Conservation (phyloP, 2,329 filamentous ascomycete genomes). For the Pseudocercospora vitis region DNA sequence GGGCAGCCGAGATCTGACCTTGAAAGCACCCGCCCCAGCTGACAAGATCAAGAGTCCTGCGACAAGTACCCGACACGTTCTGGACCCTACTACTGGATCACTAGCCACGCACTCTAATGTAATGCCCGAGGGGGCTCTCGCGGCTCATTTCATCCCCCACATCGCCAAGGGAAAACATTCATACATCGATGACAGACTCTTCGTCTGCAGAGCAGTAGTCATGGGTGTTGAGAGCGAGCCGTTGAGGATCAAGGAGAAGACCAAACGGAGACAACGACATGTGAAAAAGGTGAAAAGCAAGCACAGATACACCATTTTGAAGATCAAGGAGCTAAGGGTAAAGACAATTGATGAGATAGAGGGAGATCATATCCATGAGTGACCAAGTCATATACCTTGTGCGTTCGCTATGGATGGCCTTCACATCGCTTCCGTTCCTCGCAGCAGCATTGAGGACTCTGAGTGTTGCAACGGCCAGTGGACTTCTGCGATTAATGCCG, state of each 20-base stretch:
- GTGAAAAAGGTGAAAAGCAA: constrained; percentile 81
- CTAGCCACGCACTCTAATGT: constrained; percentile 28
- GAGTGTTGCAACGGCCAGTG: too few relatives aligned
- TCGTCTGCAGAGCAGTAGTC: constrained; percentile 81
- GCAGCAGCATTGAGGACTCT: too few relatives aligned
- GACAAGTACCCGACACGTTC: constrained; percentile 23
- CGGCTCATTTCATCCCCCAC: constrained; percentile 42
- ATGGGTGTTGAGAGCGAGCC: constrained; percentile 76
- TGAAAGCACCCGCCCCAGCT: constrained; percentile 68
- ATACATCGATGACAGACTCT: constrained; percentile 79
- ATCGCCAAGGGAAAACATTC: constrained; percentile 39
- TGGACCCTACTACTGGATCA: constrained; percentile 32
- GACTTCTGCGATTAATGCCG: too few relatives aligned
- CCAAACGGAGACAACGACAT: constrained; percentile 64
- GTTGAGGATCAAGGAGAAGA: constrained; percentile 56
- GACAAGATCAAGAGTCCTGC: constrained; percentile 35
- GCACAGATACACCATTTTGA: constrained; percentile 82
- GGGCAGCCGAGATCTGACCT: constrained; percentile 85
- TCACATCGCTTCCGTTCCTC: too few relatives aligned
- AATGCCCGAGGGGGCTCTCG: constrained; percentile 24
- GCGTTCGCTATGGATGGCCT: too few relatives aligned
- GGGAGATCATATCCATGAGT: constrained; percentile 37
- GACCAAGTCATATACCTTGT: not conserved
- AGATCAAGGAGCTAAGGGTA: constrained; percentile 78
- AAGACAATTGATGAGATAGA: constrained; percentile 57